Evolutionary conservation across 164 flowering plant species (phyloP), one percentile per base, ranked within the genome.

Genomic region (Cinnamomum micranthum): DNA sequence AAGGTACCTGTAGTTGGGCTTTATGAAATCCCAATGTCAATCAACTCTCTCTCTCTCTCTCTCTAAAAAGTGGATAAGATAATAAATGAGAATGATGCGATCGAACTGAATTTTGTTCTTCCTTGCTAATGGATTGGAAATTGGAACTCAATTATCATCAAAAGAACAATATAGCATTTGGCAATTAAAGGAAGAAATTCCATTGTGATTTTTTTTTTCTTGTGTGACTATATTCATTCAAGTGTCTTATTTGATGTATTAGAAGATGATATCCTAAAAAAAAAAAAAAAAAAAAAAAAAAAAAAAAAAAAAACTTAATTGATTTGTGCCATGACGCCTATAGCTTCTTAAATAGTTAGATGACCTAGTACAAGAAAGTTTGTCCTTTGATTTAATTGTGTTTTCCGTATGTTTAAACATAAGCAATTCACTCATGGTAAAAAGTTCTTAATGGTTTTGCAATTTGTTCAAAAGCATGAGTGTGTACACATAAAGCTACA

Each of bases 1-100:
- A 95, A 93, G 97, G 99, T 73, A 66, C 50, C 10, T 17, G 50
- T 47, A 67, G 28, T 67, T 25, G 47, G 19, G 22, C 60, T 41
- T 41, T n/a, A 69, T n/a, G 35, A 69, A 69, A 47, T 2, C 71
- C 55, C 15, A 69, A 41, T 52, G 10, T 55, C 59, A 55, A 55
- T 19, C 59, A 55, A 55, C 20, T 55, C 60, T 14, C n/a, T 55
- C n/a, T 20, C n/a, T 55, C 20, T 41, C 47, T 41, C 47, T 41
- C 47, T 41, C 47, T 41, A 6, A 41, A 41, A 41, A 41, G 47
- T 41, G 47, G 10, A 41, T 41, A 6, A 41, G 47, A 7, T 41
- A 41, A 7, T 41, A 7, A 41, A 41, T 41, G 1, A 41, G 47
- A 41, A 41, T 41, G 47, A 41, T 41, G 9, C 10, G 11, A 41